phyloP scores from a whole-genome alignment of 2,329 filamentous ascomycete species.

The Zopfia rhizophila region DNA sequence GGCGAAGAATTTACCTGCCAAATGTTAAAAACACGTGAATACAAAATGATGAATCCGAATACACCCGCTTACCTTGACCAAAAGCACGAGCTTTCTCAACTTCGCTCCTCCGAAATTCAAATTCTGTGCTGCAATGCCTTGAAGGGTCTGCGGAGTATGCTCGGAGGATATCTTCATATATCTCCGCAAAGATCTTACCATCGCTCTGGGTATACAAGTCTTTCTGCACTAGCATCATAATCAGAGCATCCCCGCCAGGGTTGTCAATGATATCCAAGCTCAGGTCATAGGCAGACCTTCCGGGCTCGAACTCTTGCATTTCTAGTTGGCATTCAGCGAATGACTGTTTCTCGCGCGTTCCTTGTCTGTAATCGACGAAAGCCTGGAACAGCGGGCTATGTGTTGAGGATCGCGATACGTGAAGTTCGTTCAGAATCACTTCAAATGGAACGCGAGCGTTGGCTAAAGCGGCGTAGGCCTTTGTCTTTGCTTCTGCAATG shows the following conservation, averaged over 20 bases:
- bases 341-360: neutral
- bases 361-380: constrained; percentile 43
- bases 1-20: too few species aligned
- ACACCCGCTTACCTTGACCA: too few species aligned
- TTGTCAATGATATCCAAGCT: constrained; percentile 12
- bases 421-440: constrained; percentile 42
- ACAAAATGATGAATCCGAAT: too few species aligned
- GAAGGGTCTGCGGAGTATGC: too few species aligned
- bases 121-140: too few species aligned
- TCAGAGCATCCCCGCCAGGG: neutral
- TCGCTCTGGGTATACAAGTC: constrained; percentile 10
- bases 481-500: constrained; percentile 23
- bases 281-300: constrained; percentile 7
- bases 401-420: constrained; percentile 29
- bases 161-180: too few species aligned
- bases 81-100: too few species aligned
- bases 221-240: constrained; percentile 13
- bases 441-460: constrained; percentile 46
- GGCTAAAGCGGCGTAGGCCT: constrained; percentile 29
- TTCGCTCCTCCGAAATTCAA: too few species aligned
- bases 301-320: neutral
- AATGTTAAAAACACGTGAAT: too few species aligned
- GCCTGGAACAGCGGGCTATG: constrained; percentile 51
- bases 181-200: too few species aligned
- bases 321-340: neutral